Conservation (phyloP, 1,284 basidiomycete genomes). For the Tremellales sp. region DNA sequence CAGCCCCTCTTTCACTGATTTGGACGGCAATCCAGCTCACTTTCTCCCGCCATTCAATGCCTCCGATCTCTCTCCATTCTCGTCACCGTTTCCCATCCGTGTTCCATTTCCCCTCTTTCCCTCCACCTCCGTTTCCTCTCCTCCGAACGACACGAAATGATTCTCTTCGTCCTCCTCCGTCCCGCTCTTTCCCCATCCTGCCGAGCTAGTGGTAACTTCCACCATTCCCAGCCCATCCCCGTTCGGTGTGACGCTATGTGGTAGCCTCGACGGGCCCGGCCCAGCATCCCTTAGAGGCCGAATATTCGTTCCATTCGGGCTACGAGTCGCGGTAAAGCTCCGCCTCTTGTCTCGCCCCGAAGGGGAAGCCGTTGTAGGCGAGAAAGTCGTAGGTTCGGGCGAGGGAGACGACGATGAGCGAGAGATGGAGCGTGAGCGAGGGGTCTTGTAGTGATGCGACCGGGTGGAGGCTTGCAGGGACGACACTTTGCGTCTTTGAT, state of each 20-base stretch:
- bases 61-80: neutral
- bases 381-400: constrained; percentile 24
- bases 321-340: neutral
- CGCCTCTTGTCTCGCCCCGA: neutral
- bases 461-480: neutral
- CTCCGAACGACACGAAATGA: constrained; percentile 19
- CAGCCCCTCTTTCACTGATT: neutral
- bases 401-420: constrained; percentile 37
- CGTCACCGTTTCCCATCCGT: neutral
- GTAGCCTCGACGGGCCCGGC: constrained; percentile 1
- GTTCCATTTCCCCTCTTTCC: neutral
- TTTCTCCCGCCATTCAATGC: too few relatives aligned
- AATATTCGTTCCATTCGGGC: neutral
- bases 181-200: constrained; percentile 19
- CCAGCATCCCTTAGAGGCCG: neutral
- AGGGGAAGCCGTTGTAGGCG: neutral
- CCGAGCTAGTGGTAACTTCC: constrained; percentile 26
- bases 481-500: too few relatives aligned
- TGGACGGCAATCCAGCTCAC: neutral
- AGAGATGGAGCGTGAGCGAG: constrained; percentile 21
- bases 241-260: neutral
- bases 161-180: constrained; percentile 23
- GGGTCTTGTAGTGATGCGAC: constrained; percentile 1
- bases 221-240: neutral
- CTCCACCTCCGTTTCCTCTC: constrained; percentile 13